Conservation (phyloP, 306 rosid species). For the Rubus parviflorus region DNA sequence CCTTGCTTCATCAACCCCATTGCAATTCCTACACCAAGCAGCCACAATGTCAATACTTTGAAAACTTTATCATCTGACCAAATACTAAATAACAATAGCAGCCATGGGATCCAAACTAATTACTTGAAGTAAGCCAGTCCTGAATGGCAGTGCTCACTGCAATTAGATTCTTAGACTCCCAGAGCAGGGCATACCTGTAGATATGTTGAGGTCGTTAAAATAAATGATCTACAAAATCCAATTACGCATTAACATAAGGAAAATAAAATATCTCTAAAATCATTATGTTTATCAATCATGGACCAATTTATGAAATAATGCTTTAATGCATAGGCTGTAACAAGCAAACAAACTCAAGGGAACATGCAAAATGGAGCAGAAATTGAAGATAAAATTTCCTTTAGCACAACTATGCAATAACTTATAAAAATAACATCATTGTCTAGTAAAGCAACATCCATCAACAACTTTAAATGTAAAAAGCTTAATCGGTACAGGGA, state of each 20-base stretch:
- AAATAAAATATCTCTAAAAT: too few species aligned
- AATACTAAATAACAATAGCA: conserved; percentile 9
- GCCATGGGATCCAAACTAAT: conserved; percentile 25
- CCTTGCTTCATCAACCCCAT: conserved; percentile 56
- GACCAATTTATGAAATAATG: conserved; percentile 18
- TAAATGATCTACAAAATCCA: conserved; percentile 23
- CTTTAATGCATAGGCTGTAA: not conserved
- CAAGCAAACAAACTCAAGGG: not conserved
- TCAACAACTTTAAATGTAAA: not conserved
- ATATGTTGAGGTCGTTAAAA: conserved; percentile 32
- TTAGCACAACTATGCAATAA: not conserved
- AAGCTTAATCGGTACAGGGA: not conserved
- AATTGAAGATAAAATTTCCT: not conserved
- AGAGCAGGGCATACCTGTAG: conserved; percentile 50
- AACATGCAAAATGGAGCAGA: not conserved
- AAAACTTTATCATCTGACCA: conserved; percentile 11
- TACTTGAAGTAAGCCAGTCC: conserved; percentile 62
- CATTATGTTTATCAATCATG: conserved; percentile 3
- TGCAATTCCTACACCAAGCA: conserved; percentile 35
- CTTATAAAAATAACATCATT: not conserved
- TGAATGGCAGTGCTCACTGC: conserved; percentile 61
- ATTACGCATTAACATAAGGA: not conserved
- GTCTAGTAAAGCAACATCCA: not conserved
- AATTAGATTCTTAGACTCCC: conserved; percentile 55
- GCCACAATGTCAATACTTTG: conserved; percentile 14